phyloP scores from a whole-genome alignment of 306 rosid species.

The Corylus avellana region DNA sequence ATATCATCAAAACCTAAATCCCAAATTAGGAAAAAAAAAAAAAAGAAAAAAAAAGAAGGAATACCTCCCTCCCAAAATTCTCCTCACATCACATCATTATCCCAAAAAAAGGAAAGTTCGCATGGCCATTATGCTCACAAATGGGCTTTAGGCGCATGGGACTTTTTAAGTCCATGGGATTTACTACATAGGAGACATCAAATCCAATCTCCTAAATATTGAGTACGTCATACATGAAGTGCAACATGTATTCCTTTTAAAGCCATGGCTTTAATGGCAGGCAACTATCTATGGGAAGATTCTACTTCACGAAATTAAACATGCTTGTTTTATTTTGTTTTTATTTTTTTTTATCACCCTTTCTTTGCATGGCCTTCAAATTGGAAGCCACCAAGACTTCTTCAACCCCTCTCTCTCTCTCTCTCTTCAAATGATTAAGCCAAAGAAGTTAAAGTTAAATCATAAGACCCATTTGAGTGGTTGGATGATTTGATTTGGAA shows the following conservation, averaged over 20 bases:
- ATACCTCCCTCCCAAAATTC: too few species aligned
- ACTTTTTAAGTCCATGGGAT: not conserved
- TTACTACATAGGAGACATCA: not conserved
- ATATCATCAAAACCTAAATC: too few species aligned
- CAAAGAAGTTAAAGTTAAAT: constrained; percentile 15
- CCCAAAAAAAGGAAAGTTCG: not conserved
- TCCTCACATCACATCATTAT: not conserved
- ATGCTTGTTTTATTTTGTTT: too few species aligned
- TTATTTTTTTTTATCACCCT: not conserved
- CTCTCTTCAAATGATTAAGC: constrained; percentile 8
- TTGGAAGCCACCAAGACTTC: not conserved
- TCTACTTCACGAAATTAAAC: constrained; percentile 1
- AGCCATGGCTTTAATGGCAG: constrained; percentile 22
- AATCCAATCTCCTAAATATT: not conserved
- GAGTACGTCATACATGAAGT: constrained; percentile 4
- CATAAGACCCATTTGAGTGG: not conserved
- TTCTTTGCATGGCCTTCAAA: not conserved
- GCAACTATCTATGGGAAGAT: constrained; percentile 20
- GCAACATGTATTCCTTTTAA: not conserved
- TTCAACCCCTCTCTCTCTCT: not conserved
- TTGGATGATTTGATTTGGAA: constrained; percentile 14
- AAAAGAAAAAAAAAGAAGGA: too few species aligned
- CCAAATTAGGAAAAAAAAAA: too few species aligned
- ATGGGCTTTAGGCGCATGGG: constrained; percentile 9
- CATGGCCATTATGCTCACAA: not conserved